These are phyloP conservation scores for Boletus sp. DNA, from an alignment of 1,284 basidiomycete genomes.

Conservation along the genomic window DNA sequence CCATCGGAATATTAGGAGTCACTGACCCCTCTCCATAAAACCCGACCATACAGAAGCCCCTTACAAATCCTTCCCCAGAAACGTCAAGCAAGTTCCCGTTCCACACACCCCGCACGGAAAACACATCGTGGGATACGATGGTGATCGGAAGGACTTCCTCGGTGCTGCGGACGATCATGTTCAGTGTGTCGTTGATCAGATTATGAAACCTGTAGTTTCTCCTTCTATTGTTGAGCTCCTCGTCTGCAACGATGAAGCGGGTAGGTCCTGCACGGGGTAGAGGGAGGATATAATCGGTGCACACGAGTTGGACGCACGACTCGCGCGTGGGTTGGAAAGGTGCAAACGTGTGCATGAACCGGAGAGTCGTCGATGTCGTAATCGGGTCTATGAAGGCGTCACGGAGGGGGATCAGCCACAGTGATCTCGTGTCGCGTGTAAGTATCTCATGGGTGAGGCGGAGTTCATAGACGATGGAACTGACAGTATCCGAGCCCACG, in stretches of 20 bases:
- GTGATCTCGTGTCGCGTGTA: slow-evolving; percentile 14
- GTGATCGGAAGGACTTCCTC: slow-evolving; percentile 20
- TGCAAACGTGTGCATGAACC: slow-evolving; percentile 23
- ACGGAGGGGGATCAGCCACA: slow-evolving; percentile 23
- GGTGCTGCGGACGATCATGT: slow-evolving; percentile 10
- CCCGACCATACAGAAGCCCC: slow-evolving; percentile 19
- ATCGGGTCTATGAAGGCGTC: slow-evolving; percentile 13
- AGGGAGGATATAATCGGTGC: slow-evolving; percentile 24
- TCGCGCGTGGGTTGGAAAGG: background rate
- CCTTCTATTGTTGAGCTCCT: background rate
- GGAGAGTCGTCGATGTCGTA: slow-evolving; percentile 22
- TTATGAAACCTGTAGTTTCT: background rate
- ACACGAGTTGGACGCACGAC: slow-evolving; percentile 13
- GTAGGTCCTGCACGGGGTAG: background rate
- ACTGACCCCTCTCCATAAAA: background rate
- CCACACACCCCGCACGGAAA: slow-evolving; percentile 19
- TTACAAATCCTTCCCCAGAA: slow-evolving; percentile 24
- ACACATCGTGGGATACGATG: slow-evolving; percentile 15
- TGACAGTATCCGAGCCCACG: background rate
- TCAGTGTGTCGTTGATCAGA: background rate
- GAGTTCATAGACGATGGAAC: slow-evolving; percentile 17
- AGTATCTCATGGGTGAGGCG: slow-evolving; percentile 28
- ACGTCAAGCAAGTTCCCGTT: slow-evolving; percentile 16
- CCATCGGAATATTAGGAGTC: background rate
- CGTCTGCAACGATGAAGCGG: background rate